Evolutionary conservation across 179 eudicot genomes (phyloP), one percentile per base, ranked within the genome.

Genomic region (Amaranthus tricolor): DNA sequence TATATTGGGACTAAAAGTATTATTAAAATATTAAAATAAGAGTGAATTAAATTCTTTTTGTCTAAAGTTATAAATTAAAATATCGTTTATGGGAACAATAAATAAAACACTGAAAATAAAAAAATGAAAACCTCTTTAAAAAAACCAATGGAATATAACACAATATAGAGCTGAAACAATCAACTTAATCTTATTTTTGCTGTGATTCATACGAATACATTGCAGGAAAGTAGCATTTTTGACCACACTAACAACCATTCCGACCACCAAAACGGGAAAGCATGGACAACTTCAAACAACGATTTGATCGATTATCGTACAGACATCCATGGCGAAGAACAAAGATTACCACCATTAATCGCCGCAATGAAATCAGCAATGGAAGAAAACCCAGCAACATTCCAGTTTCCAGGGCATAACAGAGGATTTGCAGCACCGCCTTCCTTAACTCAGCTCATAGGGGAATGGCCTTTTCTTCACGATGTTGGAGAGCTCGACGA

Each of bases 391-490:
- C 86, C 83, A 49, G 97, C 95, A 43, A 83, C 87, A 44, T 91
- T 91, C 82, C 95, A 91, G 79, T 90, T 91, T 60, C 97, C 97
- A 1, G 97, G 97, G 70, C 97, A 91, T 74, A 91, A 91, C 81
- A 78, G 88, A 75, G 97, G 97, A 3, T 83, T 76, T 43, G 86
- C 88, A 74, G 97, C 97, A 11, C 97, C 97, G 5, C 74, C 81
- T 40, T 82, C 97, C 44, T 63, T 89, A 68, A 77, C 84, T 52
- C 74, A 74, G n/a, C 86, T 91, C 50, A 89, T 92, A 19, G 97
- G 97, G 11, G 44, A 19, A 67, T 64, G 59, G 45, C 89, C 97
- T 11, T 91, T 83, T 78, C 59, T 71, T 62, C 82, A 90, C 72
- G 97, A 91, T 76, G 79, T 90, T 57, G 85, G 95, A 6, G 93